A percentile compares a stretch with the other conserved stretches of the same genome.
Conservation (phyloP, 352 stramenopile species). For the Globisporangium alternatum region DNA sequence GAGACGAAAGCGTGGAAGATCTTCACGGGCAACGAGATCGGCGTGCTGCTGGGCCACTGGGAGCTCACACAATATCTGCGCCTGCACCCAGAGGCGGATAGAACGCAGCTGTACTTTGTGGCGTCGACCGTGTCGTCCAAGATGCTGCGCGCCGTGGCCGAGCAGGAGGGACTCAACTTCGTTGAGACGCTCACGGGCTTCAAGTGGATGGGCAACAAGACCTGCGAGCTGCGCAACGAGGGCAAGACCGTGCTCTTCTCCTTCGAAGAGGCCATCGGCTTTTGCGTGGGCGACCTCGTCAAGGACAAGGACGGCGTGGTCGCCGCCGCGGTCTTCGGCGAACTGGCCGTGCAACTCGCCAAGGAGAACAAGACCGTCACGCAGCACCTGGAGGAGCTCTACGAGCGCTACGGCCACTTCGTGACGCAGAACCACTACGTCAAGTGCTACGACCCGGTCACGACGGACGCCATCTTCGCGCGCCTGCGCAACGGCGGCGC, state of each 20-base stretch:
- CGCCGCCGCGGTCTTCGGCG: conserved; percentile 87
- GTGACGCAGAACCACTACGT: conserved; percentile 98
- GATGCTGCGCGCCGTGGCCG: conserved; percentile 92
- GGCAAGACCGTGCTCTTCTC: conserved; percentile 94
- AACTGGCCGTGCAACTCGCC: conserved; percentile 85
- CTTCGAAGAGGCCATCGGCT: conserved; percentile 99
- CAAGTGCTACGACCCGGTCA: conserved; percentile 90
- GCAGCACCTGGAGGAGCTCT: conserved; percentile 84
- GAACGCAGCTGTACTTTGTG: conserved; percentile 85
- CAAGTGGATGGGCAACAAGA: conserved; percentile 98
- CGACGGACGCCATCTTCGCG: conserved; percentile 89
- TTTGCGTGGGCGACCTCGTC: conserved; percentile 95
- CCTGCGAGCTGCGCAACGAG: conserved; percentile 63
- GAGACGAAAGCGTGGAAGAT: conserved; percentile 89
- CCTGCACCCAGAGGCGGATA: conserved; percentile 50
- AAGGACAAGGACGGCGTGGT: conserved; percentile 98
- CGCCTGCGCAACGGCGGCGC: conserved; percentile 88
- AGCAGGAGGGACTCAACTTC: conserved; percentile 93
- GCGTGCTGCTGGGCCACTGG: conserved; percentile 93
- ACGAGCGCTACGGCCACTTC: conserved; percentile 96
- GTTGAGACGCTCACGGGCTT: conserved; percentile 98
- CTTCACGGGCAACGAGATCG: conserved; percentile 99
- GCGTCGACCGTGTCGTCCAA: conserved; percentile 97
- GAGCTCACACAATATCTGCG: conserved; percentile 70
- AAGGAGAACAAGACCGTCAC: conserved; percentile 58